Base-by-base conservation (phyloP, 768 basidiomycete genomes). In the Tricholoma saponaceum region DNA sequence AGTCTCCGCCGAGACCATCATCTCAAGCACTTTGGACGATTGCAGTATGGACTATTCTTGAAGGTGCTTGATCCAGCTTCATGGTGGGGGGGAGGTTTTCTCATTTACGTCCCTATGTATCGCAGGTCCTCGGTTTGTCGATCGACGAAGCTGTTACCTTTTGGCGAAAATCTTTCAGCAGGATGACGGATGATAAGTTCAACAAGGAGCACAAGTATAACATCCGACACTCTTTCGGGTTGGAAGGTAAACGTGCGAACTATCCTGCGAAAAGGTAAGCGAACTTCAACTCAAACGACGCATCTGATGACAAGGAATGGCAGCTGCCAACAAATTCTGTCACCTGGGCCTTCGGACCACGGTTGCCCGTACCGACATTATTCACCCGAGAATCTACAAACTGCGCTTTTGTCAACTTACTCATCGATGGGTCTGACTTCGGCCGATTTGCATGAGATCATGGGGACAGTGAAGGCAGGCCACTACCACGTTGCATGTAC, bases 181-280 rank as follows among this genome's bases (percentile, higher is more conserved):
- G 74, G 25, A 84, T 92, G 55, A 85, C 87, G 9, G 96, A 98
- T 58, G 94, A 98, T 74, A 89, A 93, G 69, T 99, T 98, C 74
- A 96, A 95, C 77, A 99, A 98, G 69, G 91, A 97, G 68, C 88
- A 98, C 80, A 88, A 85, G 65, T 99, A 99, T 71, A 99, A 98
- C 62, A 95, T 99, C 64, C 87, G 96, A 46, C 97, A 99, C 69
- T 87, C 86, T 4, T 99, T 87, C 66, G 97, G 97, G 35, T 74
- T 97, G 52, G 97, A 98, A 69, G 97, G 97, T 9, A 92, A 89
- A 71, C 84, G 96, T 44, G 90, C 89, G 39, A 98, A 98, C 67
- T 99, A 99, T 70, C 82, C 92, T 1, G 94, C 97, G 0, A 92
- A 89, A 74, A 95, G 83, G 96, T 91, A 58, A 46, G 77, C 64